Evolutionary conservation across 352 stramenopile genomes (phyloP), one percentile per base, ranked within the genome.

Genomic region (Phytophthora sojae): DNA sequence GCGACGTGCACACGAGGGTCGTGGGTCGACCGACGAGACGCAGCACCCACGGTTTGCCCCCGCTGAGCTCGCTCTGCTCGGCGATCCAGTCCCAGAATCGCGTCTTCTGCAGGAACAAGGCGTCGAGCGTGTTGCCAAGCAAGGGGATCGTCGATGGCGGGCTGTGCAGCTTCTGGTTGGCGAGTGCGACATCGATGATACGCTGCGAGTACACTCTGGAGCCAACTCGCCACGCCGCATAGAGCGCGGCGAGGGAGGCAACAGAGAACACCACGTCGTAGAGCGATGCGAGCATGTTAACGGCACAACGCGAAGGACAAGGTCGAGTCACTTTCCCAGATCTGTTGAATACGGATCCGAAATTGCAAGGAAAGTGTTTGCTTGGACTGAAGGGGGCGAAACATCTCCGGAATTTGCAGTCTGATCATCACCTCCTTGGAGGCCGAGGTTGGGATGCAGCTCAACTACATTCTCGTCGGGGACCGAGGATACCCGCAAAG

Each of bases 1-100:
- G 71, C 9, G 74, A 81, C 8, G 52, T 73, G 32, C 84, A 39
- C 49, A 85, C 73, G 4, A 85, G 50, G 6, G 64, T 59, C 8
- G 75, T 59, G 5, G 77, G 80, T 17, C 70, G 58, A n/a, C 80
- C 77, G 7, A 85, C 23, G 15, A 79, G 50, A 6, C 53, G 65
- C 15, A 85, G 57, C 65, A 85, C 25, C 59, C 59, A 64, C 11
- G 74, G 77, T 29, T 50, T 63, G 1, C 71, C 75, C 6, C 54
- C 37, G 37, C 66, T 64, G 23, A 55, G 37, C 29, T 66, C 39
- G 47, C 71, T 75, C 60, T 85, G 71, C 25, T 76, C 58, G 8
- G 64, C 44, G 25, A 82, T 64, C 77, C 77, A 85, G 61, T 85
- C 77, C 57, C 79, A 73, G 15, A 83, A 65, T 35, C 26, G 53